Evolutionary conservation across 169 alveolate genomes (phyloP).

Genomic region (Plasmodium chabaudi): DNA sequence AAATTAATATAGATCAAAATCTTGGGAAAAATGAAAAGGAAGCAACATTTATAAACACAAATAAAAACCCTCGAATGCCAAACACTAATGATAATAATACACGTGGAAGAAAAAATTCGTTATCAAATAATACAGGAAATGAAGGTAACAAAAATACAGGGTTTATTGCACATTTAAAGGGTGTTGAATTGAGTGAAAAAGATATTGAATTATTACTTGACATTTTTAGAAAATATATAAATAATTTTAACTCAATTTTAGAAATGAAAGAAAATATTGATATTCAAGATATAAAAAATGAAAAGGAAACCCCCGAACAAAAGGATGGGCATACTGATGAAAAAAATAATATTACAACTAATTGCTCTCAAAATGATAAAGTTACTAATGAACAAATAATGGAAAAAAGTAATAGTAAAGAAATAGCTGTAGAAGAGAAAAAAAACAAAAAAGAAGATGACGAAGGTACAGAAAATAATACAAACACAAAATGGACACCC

Average conservation of each 20-base stretch:
- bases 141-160: constrained; percentile 42
- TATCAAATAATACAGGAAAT: neutral
- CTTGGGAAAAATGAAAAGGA: constrained; percentile 13
- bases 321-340: neutral
- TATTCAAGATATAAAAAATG: neutral
- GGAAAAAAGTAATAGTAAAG: neutral
- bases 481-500: constrained; percentile 87
- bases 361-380: neutral
- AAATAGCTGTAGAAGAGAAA: neutral
- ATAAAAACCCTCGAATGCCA: neutral
- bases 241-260: constrained; percentile 12
- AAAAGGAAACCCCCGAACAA: neutral
- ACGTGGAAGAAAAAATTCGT: neutral
- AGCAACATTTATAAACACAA: neutral
- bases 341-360: neutral
- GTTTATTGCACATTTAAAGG: constrained; percentile 54
- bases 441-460: neutral
- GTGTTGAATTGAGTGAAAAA: constrained; percentile 27
- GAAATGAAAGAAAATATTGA: constrained; percentile 8
- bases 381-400: neutral
- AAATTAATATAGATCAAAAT: neutral
- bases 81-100: neutral
- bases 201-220: constrained; percentile 28
- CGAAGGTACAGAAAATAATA: constrained; percentile 3
- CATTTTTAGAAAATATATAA: constrained; percentile 52